Evolutionary conservation across 139 green algal genomes (phyloP), one percentile per base, ranked within the genome.

Genomic region (Eudorina sp.): DNA sequence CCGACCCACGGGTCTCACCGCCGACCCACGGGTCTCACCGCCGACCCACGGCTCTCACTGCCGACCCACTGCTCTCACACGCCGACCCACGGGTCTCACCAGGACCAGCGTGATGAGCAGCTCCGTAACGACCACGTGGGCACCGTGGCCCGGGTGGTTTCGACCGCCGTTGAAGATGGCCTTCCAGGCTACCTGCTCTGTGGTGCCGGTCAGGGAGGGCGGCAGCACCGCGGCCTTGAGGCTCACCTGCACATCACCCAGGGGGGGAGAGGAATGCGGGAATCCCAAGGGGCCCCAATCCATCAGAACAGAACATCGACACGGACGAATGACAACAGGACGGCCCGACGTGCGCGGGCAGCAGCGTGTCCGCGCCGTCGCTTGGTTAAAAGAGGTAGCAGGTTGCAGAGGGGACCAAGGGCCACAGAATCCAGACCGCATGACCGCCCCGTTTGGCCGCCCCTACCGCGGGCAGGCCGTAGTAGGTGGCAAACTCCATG

Each of bases 401-500:
- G n/a, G n/a, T n/a, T n/a, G n/a, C n/a, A n/a, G n/a, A n/a, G n/a
- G n/a, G n/a, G n/a, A n/a, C n/a, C n/a, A n/a, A n/a, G n/a, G n/a
- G n/a, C n/a, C n/a, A n/a, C n/a, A n/a, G n/a, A n/a, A n/a, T n/a
- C 23, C 55, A 23, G 55, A 3, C 55, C 55, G 23, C 29, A 25
- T 25, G 27, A 66, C 55, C 29, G 55, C 55, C 16, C 53, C 19
- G 19, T 19, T 66, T 66, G 27, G 55, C 23, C 53, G 48, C 25
- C 5, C 81, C 41, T 3, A 93, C 53, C 55, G 70, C 48, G 11
- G 88, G 91, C 66, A 93, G 45, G 27, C 66, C 68, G 85, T 93
- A 93, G 74, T 92, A 92, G 9, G 25, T 31, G 40, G 91, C 91
- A 46, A 92, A 53, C 58, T 92, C 88, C 1, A 72, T 68, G 13